phyloP scores from a whole-genome alignment of 805 yeast genomes.

The Schwanniomyces polymorphus region DNA sequence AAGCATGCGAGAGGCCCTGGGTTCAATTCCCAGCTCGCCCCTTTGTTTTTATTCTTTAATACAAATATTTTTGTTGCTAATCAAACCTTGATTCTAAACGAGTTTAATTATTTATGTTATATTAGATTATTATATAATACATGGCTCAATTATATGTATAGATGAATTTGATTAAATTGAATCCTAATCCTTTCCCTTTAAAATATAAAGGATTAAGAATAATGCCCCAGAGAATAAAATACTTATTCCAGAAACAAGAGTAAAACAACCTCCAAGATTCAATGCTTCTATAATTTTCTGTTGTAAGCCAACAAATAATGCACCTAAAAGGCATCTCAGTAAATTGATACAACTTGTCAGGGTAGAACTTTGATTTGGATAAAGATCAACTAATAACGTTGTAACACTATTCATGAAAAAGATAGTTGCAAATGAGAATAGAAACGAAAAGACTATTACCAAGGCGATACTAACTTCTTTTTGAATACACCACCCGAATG shows the following conservation, averaged over 20 bases:
- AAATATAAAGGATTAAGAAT: not conserved
- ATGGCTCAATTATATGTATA: no score
- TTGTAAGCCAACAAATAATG: slow-evolving; percentile 66
- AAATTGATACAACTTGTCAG: slow-evolving; percentile 70
- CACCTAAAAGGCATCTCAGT: slow-evolving; percentile 65
- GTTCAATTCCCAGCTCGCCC: slow-evolving; percentile 58
- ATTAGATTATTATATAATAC: no score
- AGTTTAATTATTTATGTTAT: no score
- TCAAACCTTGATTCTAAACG: no score
- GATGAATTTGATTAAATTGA: no score
- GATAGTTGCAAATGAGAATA: slow-evolving; percentile 55
- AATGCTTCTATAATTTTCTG: slow-evolving; percentile 54
- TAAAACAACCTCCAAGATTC: slow-evolving; percentile 73
- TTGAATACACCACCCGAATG: slow-evolving; percentile 73
- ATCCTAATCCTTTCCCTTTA: not conserved
- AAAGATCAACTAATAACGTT: slow-evolving; percentile 69
- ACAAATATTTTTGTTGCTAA: no score
- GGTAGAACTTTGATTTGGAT: slow-evolving; percentile 66
- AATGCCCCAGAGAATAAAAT: not conserved
- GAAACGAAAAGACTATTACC: slow-evolving; percentile 53
- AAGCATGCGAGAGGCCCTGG: slow-evolving; percentile 60
- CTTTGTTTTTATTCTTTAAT: slow-evolving; percentile 11
- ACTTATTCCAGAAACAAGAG: slow-evolving; percentile 58
- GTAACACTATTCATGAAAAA: slow-evolving; percentile 55
- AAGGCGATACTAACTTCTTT: slow-evolving; percentile 47